These are phyloP conservation scores for Nidularia pulvinata DNA, from an alignment of 768 basidiomycete species.

Conservation along the genomic window DNA sequence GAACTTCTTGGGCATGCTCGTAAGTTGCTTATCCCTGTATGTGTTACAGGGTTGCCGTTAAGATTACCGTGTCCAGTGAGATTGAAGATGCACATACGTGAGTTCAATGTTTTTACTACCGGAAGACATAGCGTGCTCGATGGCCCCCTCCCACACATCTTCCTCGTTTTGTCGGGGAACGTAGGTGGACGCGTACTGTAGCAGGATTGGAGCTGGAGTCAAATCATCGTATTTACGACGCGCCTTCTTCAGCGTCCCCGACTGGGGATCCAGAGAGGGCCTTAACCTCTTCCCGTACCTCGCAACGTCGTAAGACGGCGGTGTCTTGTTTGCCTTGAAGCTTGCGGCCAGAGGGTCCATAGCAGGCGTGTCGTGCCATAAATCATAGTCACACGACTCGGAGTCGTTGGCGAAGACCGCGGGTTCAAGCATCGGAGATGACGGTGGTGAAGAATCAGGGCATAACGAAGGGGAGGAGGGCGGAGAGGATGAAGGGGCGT, in stretches of 20 bases:
- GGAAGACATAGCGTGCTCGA: neutral
- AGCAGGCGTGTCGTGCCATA: no score
- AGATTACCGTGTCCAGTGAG: no score
- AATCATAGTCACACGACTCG: neutral
- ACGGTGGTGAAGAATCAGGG: constrained; percentile 1
- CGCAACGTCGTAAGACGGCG: neutral
- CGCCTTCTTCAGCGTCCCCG: neutral
- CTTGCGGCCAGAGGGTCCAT: constrained; percentile 1
- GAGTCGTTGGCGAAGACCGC: neutral
- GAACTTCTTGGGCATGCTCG: constrained; percentile 48
- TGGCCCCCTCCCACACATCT: neutral
- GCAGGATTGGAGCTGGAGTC: neutral
- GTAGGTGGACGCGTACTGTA: neutral
- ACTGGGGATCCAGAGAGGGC: neutral
- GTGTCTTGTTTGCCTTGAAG: neutral
- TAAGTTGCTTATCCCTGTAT: constrained; percentile 35
- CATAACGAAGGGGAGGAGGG: neutral
- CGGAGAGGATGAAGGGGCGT: neutral
- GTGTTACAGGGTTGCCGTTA: no score
- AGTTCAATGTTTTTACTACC: constrained; percentile 2
- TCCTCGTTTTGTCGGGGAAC: neutral
- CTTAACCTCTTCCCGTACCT: neutral
- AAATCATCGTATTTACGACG: neutral
- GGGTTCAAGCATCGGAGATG: neutral
- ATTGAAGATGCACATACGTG: neutral